Base-by-base conservation (phyloP, 2,329 filamentous ascomycete species). In the Penicillium sp. region DNA sequence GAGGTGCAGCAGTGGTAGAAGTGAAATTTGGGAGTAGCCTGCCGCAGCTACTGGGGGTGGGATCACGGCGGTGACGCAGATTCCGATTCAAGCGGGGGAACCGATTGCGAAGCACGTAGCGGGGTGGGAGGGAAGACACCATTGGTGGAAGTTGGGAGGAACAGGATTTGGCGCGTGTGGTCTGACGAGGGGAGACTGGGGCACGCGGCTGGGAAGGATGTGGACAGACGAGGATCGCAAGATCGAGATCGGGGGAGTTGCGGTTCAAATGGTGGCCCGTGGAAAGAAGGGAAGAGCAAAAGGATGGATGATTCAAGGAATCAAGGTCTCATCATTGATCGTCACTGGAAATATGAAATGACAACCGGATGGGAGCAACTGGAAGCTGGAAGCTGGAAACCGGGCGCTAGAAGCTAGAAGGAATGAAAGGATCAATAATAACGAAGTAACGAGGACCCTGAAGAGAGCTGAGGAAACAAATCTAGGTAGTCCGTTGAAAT, bases 61-160 rank as follows among this genome's bases (percentile, higher is more conserved):
- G 18, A 18, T 18, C 18, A 18, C 34, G 36, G 28, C 39, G 48
- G 34, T 45, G 40, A 41, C 45, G 48, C 39, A 48, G 35, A 26
- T 29, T 32, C 29, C 29, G 29, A 32, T 32, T 35, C 34, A 50
- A 53, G 53, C 49, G 51, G 53, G 49, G 47, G 45, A 54, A 40
- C 41, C 18, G 34, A 32, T 43, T 36, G 25, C 26, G 33, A 43
- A 26, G 36, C 11, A 38, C 36, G 7, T 13, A 11, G 11, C 9
- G 24, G 33, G 46, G 47, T 33, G 27, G 43, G 26, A 32, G 26
- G 25, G 43, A 38, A 32, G 43, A 45, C 34, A 45, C 35, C 43
- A 45, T 45, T 35, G 34, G 34, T 44, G 35, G 35, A 18, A 9
- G 41, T 42, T 27, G 46, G 36, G 25, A 35, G 35, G 39, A 9